Conservation (phyloP, 441 rosid genomes). For the Brassica balearica region DNA sequence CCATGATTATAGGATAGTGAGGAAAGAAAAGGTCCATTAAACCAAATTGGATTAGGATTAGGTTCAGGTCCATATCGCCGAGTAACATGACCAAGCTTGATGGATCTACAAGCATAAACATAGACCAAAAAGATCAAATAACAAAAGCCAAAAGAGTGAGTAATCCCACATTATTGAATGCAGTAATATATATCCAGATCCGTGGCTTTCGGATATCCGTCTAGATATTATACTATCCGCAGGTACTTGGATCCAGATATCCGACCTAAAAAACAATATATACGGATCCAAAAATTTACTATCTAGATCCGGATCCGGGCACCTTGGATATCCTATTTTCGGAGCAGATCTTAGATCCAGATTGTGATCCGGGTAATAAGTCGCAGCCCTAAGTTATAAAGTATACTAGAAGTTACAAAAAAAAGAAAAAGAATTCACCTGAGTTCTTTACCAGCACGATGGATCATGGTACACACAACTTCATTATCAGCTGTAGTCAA, state of each 20-base stretch:
- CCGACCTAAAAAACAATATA: neutral
- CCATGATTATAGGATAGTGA: slow-evolving; percentile 46
- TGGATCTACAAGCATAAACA: slow-evolving; percentile 34
- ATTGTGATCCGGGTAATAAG: neutral
- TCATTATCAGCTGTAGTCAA: neutral
- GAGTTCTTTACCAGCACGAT: slow-evolving; percentile 7
- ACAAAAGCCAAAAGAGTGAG: neutral
- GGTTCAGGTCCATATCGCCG: slow-evolving; percentile 55
- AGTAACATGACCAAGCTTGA: slow-evolving; percentile 77
- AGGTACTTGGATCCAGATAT: neutral
- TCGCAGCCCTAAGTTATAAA: neutral
- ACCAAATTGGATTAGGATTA: neutral
- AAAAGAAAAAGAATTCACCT: neutral
- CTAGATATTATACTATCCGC: neutral
- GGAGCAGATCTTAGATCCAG: neutral
- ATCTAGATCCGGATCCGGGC: neutral
- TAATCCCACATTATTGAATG: neutral
- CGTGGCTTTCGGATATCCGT: neutral
- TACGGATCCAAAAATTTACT: neutral
- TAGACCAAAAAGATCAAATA: neutral
- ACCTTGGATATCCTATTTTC: neutral
- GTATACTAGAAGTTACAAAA: neutral
- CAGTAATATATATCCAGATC: neutral
- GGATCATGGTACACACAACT: slow-evolving; percentile 2
- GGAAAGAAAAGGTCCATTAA: slow-evolving; percentile 24